Evolutionary conservation across 176 grass and related monocot genomes (phyloP).

Genomic region (Oryza longistaminata): DNA sequence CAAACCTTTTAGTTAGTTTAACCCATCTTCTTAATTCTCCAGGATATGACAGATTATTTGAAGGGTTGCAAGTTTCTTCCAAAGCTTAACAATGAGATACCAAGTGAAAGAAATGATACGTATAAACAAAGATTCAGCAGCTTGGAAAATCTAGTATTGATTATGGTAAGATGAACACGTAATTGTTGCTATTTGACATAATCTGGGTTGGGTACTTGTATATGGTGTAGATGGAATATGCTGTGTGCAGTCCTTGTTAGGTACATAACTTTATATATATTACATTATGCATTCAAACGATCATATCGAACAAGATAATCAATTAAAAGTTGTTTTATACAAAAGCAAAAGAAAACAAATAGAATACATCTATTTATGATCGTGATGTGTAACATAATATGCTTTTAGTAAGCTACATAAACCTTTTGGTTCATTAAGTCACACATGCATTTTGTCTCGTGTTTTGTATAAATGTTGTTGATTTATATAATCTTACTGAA

Average conservation of each 20-base stretch:
- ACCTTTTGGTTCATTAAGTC: not conserved
- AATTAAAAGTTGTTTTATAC: not conserved
- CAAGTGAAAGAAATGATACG: constrained; percentile 68
- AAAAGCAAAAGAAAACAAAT: not conserved
- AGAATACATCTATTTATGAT: not conserved
- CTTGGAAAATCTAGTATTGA: constrained; percentile 82
- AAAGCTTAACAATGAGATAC: constrained; percentile 91
- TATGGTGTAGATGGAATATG: not conserved
- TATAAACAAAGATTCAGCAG: constrained; percentile 89
- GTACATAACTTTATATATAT: not conserved
- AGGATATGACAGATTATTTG: constrained; percentile 87
- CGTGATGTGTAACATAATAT: not conserved
- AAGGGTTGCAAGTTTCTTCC: constrained; percentile 95
- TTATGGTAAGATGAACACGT: constrained; percentile 70
- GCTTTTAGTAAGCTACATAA: not conserved
- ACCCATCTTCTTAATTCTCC: constrained; percentile 29
- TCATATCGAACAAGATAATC: not conserved
- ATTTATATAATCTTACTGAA: not conserved
- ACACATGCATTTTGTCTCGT: not conserved
- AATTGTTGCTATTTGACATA: constrained; percentile 10
- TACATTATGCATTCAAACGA: not conserved
- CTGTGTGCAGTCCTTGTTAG: not conserved
- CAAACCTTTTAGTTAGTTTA: not conserved
- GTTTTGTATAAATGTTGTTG: not conserved
- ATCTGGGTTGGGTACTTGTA: not conserved